These are phyloP conservation scores for Furculomyces boomerangus DNA, from an alignment of 371 early-diverging fungal species.

Conservation along the genomic window DNA sequence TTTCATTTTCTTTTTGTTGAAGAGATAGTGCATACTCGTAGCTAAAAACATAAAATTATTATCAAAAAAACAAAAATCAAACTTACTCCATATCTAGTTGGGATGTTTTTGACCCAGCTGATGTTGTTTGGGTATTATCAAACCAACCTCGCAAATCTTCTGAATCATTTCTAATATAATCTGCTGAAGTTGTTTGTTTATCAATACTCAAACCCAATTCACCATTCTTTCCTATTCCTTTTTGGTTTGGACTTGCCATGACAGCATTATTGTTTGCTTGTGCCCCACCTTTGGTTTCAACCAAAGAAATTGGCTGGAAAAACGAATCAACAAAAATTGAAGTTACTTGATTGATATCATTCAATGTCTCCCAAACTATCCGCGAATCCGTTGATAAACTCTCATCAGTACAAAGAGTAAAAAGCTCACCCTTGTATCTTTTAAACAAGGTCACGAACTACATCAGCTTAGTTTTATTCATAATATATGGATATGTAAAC, in stretches of 20 bases:
- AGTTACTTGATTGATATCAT: slow-evolving; percentile 42
- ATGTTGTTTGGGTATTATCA: too few relatives aligned
- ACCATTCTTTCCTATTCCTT: not conserved
- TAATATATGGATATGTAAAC: too few relatives aligned
- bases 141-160: not conserved
- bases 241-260: not conserved
- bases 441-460: slow-evolving; percentile 63
- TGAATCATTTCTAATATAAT: not conserved
- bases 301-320: too few relatives aligned
- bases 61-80: too few relatives aligned
- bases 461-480: too few relatives aligned
- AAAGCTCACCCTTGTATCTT: slow-evolving; percentile 38
- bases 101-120: too few relatives aligned
- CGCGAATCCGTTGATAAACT: slow-evolving; percentile 42
- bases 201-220: not conserved
- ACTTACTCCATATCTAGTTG: not conserved
- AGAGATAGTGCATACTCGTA: slow-evolving; percentile 1
- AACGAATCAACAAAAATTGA: slow-evolving; percentile 43
- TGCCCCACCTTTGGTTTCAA: too few relatives aligned
- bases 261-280: too few relatives aligned
- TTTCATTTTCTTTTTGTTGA: not conserved
- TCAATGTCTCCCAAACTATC: slow-evolving; percentile 59
- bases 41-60: too few relatives aligned
- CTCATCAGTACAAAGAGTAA: slow-evolving; percentile 72
- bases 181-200: not conserved